These are phyloP conservation scores for Fennellomyces sp. DNA, from an alignment of 371 early-diverging fungal species.

Conservation along the genomic window DNA sequence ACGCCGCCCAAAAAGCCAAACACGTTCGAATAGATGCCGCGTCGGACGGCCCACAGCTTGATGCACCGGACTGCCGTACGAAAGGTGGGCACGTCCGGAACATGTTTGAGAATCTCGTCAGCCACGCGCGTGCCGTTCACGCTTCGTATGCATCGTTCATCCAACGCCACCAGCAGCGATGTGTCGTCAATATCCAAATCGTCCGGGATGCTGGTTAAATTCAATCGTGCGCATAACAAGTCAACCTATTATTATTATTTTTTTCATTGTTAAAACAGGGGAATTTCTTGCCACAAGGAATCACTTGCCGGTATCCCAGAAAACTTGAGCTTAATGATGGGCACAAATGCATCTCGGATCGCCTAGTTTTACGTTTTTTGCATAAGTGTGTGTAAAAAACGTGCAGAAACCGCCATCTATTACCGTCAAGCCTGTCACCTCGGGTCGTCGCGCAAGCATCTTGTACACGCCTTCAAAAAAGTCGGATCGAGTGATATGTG, in stretches of 20 bases:
- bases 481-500: conserved; percentile 92
- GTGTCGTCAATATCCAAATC: conserved; percentile 90
- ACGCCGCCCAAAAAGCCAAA: conserved; percentile 99
- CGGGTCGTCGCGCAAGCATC: conserved; percentile 77
- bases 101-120: conserved; percentile 95
- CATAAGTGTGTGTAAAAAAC: too few species aligned
- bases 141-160: conserved; percentile 94
- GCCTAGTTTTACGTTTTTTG: too few species aligned
- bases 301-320: conserved; percentile 81
- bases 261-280: neutral
- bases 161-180: conserved; percentile 86
- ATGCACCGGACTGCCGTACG: conserved; percentile 93
- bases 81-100: conserved; percentile 93
- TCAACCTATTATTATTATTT: conserved; percentile 80
- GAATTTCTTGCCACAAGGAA: neutral
- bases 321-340: conserved; percentile 96
- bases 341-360: conserved; percentile 97
- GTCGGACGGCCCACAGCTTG: conserved; percentile 98
- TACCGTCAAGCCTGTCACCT: conserved; percentile 91
- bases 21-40: conserved; percentile 95
- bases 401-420: too few species aligned
- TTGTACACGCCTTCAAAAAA: conserved; percentile 94
- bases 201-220: conserved; percentile 79
- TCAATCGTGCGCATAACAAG: conserved; percentile 93
- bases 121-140: conserved; percentile 99